These are phyloP conservation scores for Neoboletus brunneissimus DNA, from an alignment of 768 basidiomycete species.

Conservation along the genomic window DNA sequence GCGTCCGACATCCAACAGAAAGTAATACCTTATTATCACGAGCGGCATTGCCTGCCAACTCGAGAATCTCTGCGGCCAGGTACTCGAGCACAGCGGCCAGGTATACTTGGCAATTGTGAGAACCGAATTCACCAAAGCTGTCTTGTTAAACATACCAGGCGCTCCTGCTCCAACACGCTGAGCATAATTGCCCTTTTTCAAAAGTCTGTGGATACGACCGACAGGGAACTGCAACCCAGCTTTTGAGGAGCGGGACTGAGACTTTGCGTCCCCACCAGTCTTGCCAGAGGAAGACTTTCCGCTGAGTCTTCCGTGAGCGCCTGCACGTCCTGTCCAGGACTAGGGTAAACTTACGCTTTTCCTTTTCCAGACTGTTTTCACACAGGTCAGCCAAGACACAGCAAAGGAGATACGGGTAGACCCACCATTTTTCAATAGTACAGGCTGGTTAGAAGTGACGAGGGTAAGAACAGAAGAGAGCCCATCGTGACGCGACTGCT, in stretches of 20 bases:
- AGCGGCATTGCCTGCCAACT: slow-evolving; percentile 77
- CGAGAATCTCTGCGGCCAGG: slow-evolving; percentile 81
- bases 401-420: background rate
- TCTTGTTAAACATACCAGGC: slow-evolving; percentile 44
- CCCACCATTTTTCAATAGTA: slow-evolving; percentile 33
- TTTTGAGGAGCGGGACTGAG: slow-evolving; percentile 64
- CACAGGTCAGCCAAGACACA: slow-evolving; percentile 6
- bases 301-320: slow-evolving; percentile 23
- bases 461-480: slow-evolving; percentile 20
- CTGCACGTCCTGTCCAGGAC: background rate
- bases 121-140: background rate
- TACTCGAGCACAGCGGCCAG: slow-evolving; percentile 86
- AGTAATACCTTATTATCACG: slow-evolving; percentile 60
- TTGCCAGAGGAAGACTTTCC: slow-evolving; percentile 47
- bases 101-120: slow-evolving; percentile 50
- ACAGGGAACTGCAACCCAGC: slow-evolving; percentile 75
- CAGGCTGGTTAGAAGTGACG: slow-evolving; percentile 9
- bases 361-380: slow-evolving; percentile 51
- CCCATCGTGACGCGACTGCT: slow-evolving; percentile 24
- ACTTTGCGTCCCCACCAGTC: slow-evolving; percentile 52
- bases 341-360: slow-evolving; percentile 41
- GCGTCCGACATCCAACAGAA: background rate
- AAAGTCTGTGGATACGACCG: slow-evolving; percentile 74
- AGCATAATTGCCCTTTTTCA: slow-evolving; percentile 73
- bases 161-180: slow-evolving; percentile 69